These are phyloP conservation scores for Trichoderma sp. DNA, from an alignment of 2,329 filamentous ascomycete species.

Conservation along the genomic window DNA sequence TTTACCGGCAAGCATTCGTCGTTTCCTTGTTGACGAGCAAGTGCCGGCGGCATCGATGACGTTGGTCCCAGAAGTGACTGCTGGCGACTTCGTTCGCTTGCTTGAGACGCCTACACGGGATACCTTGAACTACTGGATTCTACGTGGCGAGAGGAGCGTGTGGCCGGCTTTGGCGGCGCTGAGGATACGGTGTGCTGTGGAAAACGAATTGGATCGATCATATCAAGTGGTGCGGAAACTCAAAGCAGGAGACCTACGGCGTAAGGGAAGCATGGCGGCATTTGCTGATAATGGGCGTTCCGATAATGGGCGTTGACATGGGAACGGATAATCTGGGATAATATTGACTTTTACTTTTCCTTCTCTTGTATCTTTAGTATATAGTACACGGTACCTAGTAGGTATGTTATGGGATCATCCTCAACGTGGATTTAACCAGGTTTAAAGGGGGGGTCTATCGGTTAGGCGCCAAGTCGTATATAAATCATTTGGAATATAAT, in stretches of 20 bases:
- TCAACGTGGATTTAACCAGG: neutral
- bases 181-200: constrained; percentile 77
- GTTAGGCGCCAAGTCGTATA: neutral
- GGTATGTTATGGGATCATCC: neutral
- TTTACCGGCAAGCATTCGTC: constrained; percentile 66
- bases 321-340: neutral
- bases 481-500: neutral
- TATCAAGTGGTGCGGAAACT: constrained; percentile 75
- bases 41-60: constrained; percentile 76
- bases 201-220: constrained; percentile 81
- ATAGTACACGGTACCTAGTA: neutral
- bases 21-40: constrained; percentile 79
- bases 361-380: neutral
- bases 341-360: neutral
- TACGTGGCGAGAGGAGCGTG: constrained; percentile 78
- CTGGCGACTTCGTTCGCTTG: constrained; percentile 70
- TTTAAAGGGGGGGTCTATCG: neutral
- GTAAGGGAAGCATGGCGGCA: constrained; percentile 43
- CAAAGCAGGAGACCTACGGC: constrained; percentile 50
- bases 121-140: constrained; percentile 80
- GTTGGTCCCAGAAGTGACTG: constrained; percentile 74
- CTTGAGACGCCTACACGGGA: constrained; percentile 79
- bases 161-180: constrained; percentile 87
- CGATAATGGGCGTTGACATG: constrained; percentile 23
- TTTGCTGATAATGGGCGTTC: constrained; percentile 26